Percentiles rank a stretch among this genome's conserved stretches.
Evolutionary conservation across 371 early-diverging fungal genomes (phyloP).

Genomic region (Gilbertella persicaria): DNA sequence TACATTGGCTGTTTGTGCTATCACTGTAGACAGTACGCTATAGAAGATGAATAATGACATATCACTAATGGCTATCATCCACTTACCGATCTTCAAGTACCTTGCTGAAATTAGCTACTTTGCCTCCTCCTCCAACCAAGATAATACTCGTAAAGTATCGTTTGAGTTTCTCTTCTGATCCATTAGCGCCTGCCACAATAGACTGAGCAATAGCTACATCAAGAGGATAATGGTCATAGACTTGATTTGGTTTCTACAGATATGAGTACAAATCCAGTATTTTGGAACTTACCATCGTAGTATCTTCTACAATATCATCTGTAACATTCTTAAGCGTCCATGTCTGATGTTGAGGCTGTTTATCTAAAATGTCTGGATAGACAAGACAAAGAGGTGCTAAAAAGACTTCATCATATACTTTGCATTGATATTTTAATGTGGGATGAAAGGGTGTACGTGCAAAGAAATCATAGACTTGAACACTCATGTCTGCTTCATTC

Average conservation of each 20-base stretch:
- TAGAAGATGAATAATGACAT: not conserved
- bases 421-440: constrained; percentile 77
- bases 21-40: constrained; percentile 39
- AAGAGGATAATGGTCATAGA: constrained; percentile 50
- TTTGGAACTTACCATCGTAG: constrained; percentile 19
- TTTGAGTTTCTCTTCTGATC: constrained; percentile 71
- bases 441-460: constrained; percentile 71
- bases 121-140: constrained; percentile 85
- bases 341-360: constrained; percentile 18
- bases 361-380: constrained; percentile 52
- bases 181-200: constrained; percentile 58
- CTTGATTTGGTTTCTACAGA: not conserved
- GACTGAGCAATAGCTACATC: constrained; percentile 81
- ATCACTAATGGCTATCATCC: no score
- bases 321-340: constrained; percentile 30
- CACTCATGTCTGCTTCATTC: constrained; percentile 80
- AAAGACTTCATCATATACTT: constrained; percentile 85
- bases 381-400: constrained; percentile 73
- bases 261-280: not conserved
- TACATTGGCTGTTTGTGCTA: constrained; percentile 46
- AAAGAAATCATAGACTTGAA: constrained; percentile 81
- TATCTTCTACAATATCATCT: constrained; percentile 42
- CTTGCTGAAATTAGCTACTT: constrained; percentile 68
- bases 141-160: constrained; percentile 77
- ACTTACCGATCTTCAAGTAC: constrained; percentile 71